Evolutionary conservation across 1,284 basidiomycete genomes (phyloP).

Genomic region (Stygiomarasmius scandens): DNA sequence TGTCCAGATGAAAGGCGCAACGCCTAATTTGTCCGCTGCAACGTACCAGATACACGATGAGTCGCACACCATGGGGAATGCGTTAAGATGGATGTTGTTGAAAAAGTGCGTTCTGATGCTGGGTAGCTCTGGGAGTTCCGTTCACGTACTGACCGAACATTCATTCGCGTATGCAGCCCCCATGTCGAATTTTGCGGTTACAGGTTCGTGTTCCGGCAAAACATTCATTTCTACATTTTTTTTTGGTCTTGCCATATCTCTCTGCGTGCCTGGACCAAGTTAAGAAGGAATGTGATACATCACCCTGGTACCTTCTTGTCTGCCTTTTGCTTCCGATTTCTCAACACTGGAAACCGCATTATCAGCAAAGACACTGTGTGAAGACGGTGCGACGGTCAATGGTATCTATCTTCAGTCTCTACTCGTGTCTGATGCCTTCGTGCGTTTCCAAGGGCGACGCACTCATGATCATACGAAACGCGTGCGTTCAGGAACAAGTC

Average conservation of each 20-base stretch:
- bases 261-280: too few relatives aligned
- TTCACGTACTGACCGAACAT: not conserved
- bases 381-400: too few relatives aligned
- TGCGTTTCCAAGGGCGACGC: too few relatives aligned
- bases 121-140: constrained; percentile 4
- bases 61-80: constrained; percentile 94
- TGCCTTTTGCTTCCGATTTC: too few relatives aligned
- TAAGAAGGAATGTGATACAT: too few relatives aligned
- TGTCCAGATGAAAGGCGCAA: constrained; percentile 77
- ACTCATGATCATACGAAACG: too few relatives aligned
- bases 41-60: constrained; percentile 94
- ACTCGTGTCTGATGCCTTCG: too few relatives aligned
- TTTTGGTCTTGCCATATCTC: not conserved
- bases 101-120: constrained; percentile 84
- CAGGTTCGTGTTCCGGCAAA: constrained; percentile 55
- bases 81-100: constrained; percentile 97
- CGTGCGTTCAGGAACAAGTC: too few relatives aligned
- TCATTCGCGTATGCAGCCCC: constrained; percentile 60
- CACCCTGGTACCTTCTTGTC: too few relatives aligned
- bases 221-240: not conserved
- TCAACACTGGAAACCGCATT: too few relatives aligned
- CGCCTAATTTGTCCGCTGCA: constrained; percentile 84
- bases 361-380: too few relatives aligned
- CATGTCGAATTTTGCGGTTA: constrained; percentile 99
- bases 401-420: too few relatives aligned